Percentiles rank a stretch among this genome's conserved stretches.
These are phyloP conservation scores for Monosporascus sp. DNA, from an alignment of 2,329 filamentous ascomycete genomes.

Conservation along the genomic window DNA sequence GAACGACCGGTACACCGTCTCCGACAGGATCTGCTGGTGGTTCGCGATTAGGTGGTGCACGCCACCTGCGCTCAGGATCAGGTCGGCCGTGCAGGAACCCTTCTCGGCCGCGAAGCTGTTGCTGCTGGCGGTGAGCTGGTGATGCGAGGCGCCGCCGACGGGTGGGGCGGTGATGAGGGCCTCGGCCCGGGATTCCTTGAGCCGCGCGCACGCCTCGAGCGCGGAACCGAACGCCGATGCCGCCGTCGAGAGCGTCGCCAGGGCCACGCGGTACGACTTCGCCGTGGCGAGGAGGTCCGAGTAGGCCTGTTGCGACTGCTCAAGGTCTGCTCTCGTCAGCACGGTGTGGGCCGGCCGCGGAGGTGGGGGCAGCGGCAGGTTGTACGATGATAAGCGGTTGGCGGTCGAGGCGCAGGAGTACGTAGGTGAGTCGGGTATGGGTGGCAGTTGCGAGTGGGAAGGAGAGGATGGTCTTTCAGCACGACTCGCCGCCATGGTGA, in stretches of 20 bases:
- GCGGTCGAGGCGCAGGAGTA: conserved; percentile 60
- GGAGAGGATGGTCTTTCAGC: conserved; percentile 38
- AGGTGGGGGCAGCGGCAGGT: conserved; percentile 55
- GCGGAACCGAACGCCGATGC: conserved; percentile 60
- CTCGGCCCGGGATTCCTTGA: conserved; percentile 62
- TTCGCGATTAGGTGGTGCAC: conserved; percentile 64
- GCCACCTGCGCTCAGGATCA: conserved; percentile 56
- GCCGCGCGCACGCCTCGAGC: conserved; percentile 61
- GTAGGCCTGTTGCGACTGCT: conserved; percentile 57
- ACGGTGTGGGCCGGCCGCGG: conserved; percentile 53
- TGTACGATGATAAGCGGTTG: conserved; percentile 54
- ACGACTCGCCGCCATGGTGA: not conserved
- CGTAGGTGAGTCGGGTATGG: conserved; percentile 57
- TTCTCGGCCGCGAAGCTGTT: conserved; percentile 41
- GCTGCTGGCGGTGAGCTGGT: conserved; percentile 10
- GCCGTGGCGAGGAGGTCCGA: conserved; percentile 56
- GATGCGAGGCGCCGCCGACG: conserved; percentile 6
- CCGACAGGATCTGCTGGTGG: conserved; percentile 64
- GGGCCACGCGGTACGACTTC: conserved; percentile 58
- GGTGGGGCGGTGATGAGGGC: conserved; percentile 35
- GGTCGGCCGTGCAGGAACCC: conserved; percentile 57
- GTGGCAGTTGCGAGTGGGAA: conserved; percentile 51
- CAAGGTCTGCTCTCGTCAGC: conserved; percentile 59
- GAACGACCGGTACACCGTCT: conserved; percentile 63
- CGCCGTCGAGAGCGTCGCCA: conserved; percentile 54